These are phyloP conservation scores for Dictyostelium purpureum DNA, from an alignment of 78 protist species.

Conservation along the genomic window DNA sequence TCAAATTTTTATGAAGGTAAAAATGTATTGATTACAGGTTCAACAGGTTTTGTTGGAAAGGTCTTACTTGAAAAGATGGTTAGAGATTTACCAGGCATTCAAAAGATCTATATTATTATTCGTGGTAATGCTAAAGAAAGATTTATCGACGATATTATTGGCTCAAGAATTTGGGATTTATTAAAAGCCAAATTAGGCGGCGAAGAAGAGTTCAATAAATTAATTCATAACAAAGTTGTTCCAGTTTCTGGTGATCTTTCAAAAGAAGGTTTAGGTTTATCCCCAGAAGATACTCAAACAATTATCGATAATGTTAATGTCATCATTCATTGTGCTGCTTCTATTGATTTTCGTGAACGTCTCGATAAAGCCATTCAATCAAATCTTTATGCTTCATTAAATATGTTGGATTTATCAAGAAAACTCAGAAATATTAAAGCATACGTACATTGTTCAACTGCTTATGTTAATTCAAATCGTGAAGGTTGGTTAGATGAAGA, in stretches of 20 bases:
- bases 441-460: constrained; percentile 91
- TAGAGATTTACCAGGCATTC: constrained; percentile 55
- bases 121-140: constrained; percentile 83
- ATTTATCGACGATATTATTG: constrained; percentile 76
- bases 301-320: constrained; percentile 38
- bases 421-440: constrained; percentile 29
- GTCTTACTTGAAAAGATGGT: constrained; percentile 86
- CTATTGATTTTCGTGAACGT: constrained; percentile 89
- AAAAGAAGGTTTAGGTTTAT: constrained; percentile 67
- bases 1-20: constrained; percentile 62
- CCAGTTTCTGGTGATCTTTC: constrained; percentile 84
- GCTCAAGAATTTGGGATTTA: constrained; percentile 56
- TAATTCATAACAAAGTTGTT: constrained; percentile 39
- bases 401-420: constrained; percentile 78
- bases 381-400: constrained; percentile 81
- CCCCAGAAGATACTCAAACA: background rate
- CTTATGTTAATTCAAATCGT: constrained; percentile 86
- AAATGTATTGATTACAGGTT: constrained; percentile 85
- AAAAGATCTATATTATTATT: constrained; percentile 43
- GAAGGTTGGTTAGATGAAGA: constrained; percentile 78
- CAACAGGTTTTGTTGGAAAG: constrained; percentile 94
- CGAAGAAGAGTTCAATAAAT: constrained; percentile 22
- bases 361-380: constrained; percentile 75
- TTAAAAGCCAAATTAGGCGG: constrained; percentile 42
- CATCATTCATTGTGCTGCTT: constrained; percentile 89